Evolutionary conservation across 495 filamentous ascomycete species (phyloP).

Genomic region (Xylaria grammica): DNA sequence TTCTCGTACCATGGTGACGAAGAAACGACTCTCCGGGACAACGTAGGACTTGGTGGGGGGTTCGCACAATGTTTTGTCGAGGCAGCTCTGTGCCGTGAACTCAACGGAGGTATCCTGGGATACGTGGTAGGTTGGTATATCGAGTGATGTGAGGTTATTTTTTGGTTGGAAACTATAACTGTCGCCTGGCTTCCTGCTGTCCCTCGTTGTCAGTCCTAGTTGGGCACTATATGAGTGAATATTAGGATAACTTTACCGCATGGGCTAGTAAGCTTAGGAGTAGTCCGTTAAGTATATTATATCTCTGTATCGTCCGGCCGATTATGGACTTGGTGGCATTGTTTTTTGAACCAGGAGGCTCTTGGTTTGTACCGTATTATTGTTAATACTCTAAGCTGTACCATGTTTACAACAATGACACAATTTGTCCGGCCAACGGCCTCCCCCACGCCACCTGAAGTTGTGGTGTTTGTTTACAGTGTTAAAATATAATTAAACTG

Average conservation of each 20-base stretch:
- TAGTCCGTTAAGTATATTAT: neutral
- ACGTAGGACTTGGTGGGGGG: slow-evolving; percentile 4
- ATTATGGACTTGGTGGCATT: neutral
- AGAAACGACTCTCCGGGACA: slow-evolving; percentile 2
- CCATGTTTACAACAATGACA: slow-evolving; percentile 26
- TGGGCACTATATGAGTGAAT: slow-evolving; percentile 12
- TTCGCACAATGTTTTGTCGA: slow-evolving; percentile 16
- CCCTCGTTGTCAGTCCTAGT: slow-evolving; percentile 3
- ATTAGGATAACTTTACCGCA: slow-evolving; percentile 23
- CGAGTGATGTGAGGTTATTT: slow-evolving; percentile 38
- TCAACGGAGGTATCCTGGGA: slow-evolving; percentile 8
- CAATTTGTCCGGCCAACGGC: slow-evolving; percentile 36
- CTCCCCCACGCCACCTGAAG: neutral
- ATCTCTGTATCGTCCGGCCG: neutral
- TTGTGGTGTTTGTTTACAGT: neutral
- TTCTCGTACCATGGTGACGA: slow-evolving; percentile 37
- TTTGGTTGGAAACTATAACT: slow-evolving; percentile 42
- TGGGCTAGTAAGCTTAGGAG: neutral
- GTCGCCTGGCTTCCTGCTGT: slow-evolving; percentile 44
- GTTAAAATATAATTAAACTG: neutral
- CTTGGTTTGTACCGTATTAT: too few species aligned
- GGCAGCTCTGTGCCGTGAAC: neutral
- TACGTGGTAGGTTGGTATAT: slow-evolving; percentile 30
- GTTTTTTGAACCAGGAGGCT: neutral
- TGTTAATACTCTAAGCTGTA: neutral